phyloP scores from a whole-genome alignment of 2,329 filamentous ascomycete species.

The Acarospora socialis region DNA sequence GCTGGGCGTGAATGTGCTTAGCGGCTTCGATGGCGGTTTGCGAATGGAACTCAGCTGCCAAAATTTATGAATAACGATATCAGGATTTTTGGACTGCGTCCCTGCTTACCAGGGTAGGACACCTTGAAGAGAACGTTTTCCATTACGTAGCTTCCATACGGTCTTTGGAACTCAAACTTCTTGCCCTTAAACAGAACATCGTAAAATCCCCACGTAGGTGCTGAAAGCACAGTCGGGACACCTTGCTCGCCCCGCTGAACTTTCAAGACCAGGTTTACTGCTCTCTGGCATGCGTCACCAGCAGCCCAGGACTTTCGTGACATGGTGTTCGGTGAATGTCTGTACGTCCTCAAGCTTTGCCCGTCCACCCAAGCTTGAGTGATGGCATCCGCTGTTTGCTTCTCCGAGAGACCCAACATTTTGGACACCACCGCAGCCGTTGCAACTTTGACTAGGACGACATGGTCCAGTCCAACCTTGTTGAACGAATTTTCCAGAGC shows the following conservation, averaged over 20 bases:
- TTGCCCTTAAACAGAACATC: conserved; percentile 95
- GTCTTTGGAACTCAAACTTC: conserved; percentile 88
- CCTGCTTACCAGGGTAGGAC: conserved; percentile 68
- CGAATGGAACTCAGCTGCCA: conserved; percentile 81
- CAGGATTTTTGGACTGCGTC: conserved; percentile 11
- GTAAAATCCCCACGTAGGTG: conserved; percentile 95
- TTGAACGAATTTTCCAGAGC: conserved; percentile 98
- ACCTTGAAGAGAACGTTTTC: conserved; percentile 99
- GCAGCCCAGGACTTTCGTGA: conserved; percentile 98
- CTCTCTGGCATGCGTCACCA: conserved; percentile 91
- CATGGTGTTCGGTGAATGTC: conserved; percentile 98
- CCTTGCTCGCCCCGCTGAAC: conserved; percentile 84
- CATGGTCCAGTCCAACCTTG: conserved; percentile 95
- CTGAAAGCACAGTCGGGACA: conserved; percentile 81
- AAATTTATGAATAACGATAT: conserved; percentile 7
- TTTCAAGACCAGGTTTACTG: conserved; percentile 81
- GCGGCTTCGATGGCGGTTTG: conserved; percentile 96
- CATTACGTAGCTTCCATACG: conserved; percentile 98
- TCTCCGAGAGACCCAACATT: conserved; percentile 79
- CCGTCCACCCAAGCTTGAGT: conserved; percentile 97
- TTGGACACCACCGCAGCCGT: conserved; percentile 88
- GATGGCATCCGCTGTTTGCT: conserved; percentile 87
- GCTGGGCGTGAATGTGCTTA: conserved; percentile 70
- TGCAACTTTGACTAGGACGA: conserved; percentile 94
- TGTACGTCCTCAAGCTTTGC: conserved; percentile 89